Evolutionary conservation across 331 rosid genomes (phyloP), one percentile per base, ranked within the genome.

Genomic region (Acacia pycnantha): DNA sequence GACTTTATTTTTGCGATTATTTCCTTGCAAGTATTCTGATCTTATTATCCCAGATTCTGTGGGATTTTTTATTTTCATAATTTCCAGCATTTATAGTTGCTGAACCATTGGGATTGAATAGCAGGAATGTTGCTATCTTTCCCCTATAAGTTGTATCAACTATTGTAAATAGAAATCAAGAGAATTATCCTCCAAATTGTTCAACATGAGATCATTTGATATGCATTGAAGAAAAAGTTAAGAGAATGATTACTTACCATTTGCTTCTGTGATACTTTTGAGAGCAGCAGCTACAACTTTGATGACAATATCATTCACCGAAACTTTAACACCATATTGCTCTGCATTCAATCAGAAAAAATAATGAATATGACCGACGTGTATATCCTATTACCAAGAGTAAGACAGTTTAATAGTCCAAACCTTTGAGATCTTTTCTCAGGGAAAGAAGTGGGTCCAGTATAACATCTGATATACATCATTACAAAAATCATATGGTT

Each of bases 241-340:
- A 35, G 40, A 59, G 61, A 68, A 61, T 70, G 44, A 69, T 70
- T 58, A 59, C 80, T 86, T 95, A 93, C 99, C 99, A 29, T 93
- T 95, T 64, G 99, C 99, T 84, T 91, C 97, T 1, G 94, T 93
- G 67, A 92, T 94, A 86, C 89, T 93, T 92, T 89, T 92, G 43
- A 95, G 89, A 14, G 98, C 90, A 77, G 92, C 91, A 67, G 99
- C 99, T 76, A 95, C 98, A 68, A 97, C 97, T 92, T 94, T 95
- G 84, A 95, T 91, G 82, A 95, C 88, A 79, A 95, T 95, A 79
- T 95, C 99, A 86, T 95, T 95, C 79, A 93, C 99, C 6, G 99
- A 95, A 92, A 95, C 99, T 85, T 95, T 93, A 78, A 95, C 95
- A 31, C 87, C 90, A 90, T 90, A 91, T 88, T 87, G 87, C 86